These are phyloP conservation scores for Celoporthe dispersa DNA, from an alignment of 2,329 filamentous ascomycete genomes.

Conservation along the genomic window DNA sequence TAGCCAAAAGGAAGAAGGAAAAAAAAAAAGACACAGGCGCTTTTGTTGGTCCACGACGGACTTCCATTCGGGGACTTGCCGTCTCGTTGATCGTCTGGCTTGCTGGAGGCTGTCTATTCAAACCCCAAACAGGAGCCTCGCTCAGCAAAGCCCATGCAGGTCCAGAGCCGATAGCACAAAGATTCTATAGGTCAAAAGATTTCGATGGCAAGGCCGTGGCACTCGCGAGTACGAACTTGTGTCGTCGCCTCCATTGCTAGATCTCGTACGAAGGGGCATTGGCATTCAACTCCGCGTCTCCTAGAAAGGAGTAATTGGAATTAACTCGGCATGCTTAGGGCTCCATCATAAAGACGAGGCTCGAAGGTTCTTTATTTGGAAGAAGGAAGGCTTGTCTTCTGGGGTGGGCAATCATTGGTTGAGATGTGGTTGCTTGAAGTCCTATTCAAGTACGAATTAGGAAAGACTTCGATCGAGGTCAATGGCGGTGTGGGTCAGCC, in stretches of 20 bases:
- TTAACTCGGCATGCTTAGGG: not conserved
- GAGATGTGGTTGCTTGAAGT: conserved; percentile 3
- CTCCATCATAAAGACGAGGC: not conserved
- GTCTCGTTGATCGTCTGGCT: not conserved
- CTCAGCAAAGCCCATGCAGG: not conserved
- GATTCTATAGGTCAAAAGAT: not conserved
- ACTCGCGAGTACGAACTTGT: not conserved
- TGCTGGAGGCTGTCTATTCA: conserved; percentile 1
- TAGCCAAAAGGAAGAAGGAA: not conserved
- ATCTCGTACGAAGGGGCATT: not conserved
- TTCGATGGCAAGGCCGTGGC: not conserved
- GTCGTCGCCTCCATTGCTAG: not conserved
- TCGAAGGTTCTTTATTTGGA: conserved; percentile 1
- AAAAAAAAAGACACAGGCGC: not conserved
- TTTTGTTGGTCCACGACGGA: not conserved
- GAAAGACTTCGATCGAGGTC: conserved; percentile 2
- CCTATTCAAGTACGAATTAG: conserved; percentile 22
- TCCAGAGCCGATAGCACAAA: not conserved
- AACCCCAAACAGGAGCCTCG: conserved; percentile 19
- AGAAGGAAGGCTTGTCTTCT: not conserved
- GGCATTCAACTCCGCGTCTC: not conserved
- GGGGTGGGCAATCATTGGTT: not conserved
- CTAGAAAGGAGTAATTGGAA: not conserved
- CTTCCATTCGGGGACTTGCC: conserved; percentile 5
- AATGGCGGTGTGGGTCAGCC: not conserved